phyloP scores from a whole-genome alignment of 2,329 filamentous ascomycete species.

The Alternaria gansuensis region DNA sequence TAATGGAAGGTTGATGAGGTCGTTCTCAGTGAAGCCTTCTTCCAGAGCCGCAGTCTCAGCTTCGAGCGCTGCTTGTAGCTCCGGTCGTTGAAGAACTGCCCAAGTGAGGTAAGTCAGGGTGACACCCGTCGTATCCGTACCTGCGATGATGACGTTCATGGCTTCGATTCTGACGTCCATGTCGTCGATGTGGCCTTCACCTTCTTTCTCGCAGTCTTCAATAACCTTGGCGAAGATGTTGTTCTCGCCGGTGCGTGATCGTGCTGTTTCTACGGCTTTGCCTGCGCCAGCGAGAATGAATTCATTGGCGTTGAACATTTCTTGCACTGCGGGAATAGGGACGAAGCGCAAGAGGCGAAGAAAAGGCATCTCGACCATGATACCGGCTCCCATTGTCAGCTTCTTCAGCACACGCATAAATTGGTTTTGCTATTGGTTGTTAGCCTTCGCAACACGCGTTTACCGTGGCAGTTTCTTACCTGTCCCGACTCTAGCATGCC shows the following conservation, averaged over 20 bases:
- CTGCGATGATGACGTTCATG: conserved; percentile 48
- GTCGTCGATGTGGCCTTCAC: conserved; percentile 42
- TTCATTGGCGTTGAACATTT: conserved; percentile 50
- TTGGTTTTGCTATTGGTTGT: conserved; percentile 38
- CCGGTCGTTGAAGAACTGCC: conserved; percentile 40
- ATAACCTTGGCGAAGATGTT: conserved; percentile 50
- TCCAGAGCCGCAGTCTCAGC: conserved; percentile 32
- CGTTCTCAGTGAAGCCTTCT: conserved; percentile 38
- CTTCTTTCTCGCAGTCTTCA: conserved; percentile 43
- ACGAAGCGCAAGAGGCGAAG: conserved; percentile 47
- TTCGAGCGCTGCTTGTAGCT: conserved; percentile 33
- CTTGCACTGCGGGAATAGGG: conserved; percentile 41
- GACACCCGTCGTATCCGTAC: conserved; percentile 48
- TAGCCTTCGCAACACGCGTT: neutral
- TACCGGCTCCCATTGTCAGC: conserved; percentile 48
- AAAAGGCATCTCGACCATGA: conserved; percentile 50
- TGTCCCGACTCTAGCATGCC: conserved; percentile 51
- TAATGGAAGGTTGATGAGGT: conserved; percentile 47
- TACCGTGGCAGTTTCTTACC: conserved; percentile 27
- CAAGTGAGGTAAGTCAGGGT: conserved; percentile 50
- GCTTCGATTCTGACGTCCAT: conserved; percentile 48
- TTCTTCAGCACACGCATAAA: conserved; percentile 51
- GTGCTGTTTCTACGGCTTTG: conserved; percentile 44
- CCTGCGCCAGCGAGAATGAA: conserved; percentile 44
- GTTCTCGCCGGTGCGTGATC: conserved; percentile 40